phyloP scores from a whole-genome alignment of 192 early-diverging fungal species.

The Umbelopsis isabellina region DNA sequence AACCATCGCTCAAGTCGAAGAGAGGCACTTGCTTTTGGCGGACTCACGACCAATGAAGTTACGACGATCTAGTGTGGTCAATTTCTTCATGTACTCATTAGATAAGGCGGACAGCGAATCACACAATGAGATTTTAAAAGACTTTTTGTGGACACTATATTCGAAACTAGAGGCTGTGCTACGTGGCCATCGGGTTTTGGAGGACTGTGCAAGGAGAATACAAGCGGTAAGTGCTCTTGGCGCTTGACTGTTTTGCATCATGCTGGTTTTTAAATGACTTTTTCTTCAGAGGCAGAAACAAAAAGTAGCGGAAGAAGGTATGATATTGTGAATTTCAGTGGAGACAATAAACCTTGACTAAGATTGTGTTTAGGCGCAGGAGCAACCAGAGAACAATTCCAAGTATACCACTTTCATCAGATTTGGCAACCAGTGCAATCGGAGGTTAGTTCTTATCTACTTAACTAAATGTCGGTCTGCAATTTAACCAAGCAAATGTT shows the following conservation, averaged over 20 bases:
- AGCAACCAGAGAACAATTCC: constrained; percentile 21
- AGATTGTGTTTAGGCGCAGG: constrained; percentile 1
- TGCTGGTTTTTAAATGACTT: constrained; percentile 4
- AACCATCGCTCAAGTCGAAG: constrained; percentile 72
- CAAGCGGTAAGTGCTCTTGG: constrained; percentile 35
- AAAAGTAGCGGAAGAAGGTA: constrained; percentile 14
- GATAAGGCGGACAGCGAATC: constrained; percentile 55
- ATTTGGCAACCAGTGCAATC: constrained; percentile 52
- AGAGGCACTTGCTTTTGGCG: constrained; percentile 33
- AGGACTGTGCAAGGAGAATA: constrained; percentile 61
- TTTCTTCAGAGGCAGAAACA: neutral
- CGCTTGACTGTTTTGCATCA: neutral
- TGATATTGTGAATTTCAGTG: neutral
- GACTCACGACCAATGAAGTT: neutral
- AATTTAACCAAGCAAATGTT: neutral
- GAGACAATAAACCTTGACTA: neutral
- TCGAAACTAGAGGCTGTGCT: constrained; percentile 75
- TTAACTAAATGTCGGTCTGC: neutral
- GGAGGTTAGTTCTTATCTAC: constrained; percentile 35
- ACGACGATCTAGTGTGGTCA: neutral
- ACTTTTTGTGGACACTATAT: constrained; percentile 76
- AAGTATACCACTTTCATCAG: constrained; percentile 50
- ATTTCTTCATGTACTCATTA: constrained; percentile 49
- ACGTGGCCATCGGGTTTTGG: constrained; percentile 74
- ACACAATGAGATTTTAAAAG: constrained; percentile 72